Base-by-base conservation (phyloP, 805 yeast species). In the Candida peoriensis region DNA sequence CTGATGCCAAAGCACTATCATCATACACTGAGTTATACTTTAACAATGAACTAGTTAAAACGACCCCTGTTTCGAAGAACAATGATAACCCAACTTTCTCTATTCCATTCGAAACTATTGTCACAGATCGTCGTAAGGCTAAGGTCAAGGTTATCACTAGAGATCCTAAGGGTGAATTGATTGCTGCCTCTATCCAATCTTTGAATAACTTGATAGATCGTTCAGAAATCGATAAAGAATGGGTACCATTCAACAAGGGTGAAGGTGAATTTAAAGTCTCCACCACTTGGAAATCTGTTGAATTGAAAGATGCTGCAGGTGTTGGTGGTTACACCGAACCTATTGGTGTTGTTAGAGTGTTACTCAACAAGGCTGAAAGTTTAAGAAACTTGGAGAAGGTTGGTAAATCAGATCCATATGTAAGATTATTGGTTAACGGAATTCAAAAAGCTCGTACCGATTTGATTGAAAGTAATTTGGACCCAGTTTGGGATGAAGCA, bases 321-420 rank as follows among this genome's bases (percentile, higher is more conserved):
- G 62, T 84, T 16, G 76, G 80, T 47, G 93, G 90, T 33, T 90
- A 88, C 63, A 76, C 87, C n/a, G 87, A 87, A 38, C 98, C 98
- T 32, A 81, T 90, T 55, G 98, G 99, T 55, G 90, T 83, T 22
- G 71, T 89, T 6, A 78, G 97, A 53, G 68, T 93, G 20, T 67
- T 72, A 39, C 59, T 93, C 41, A 74, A 73, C 46, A 72, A 71
- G 41, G 97, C 94, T 28, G 74, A 70, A 37, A 81, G 77, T 41
- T 72, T 93, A 52, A 74, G 82, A 40, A 90, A 93, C 60, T 70
- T 89, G 60, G 97, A 90, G 58, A 81, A 76, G 36, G 70, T 93
- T 40, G 97, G 97, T 41, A 85, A 78, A 50, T 77, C 88, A 54
- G 97, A 93, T 60, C 98, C 99, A 28, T 93, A 90, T 54, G 76